These are phyloP conservation scores for Aspergillus heteromorphus DNA, from an alignment of 495 filamentous ascomycete genomes.

Conservation along the genomic window DNA sequence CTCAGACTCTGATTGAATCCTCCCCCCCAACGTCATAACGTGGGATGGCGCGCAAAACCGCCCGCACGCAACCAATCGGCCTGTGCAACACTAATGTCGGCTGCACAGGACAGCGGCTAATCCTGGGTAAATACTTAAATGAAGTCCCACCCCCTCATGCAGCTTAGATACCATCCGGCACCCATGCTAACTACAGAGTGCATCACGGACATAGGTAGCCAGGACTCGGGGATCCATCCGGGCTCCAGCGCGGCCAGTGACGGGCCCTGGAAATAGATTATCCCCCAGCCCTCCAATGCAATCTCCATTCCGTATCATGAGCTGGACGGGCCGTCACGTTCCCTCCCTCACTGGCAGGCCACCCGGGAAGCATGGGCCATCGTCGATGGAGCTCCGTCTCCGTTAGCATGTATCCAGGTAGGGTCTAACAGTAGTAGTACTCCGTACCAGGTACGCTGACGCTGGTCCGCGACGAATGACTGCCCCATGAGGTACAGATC, in stretches of 20 bases:
- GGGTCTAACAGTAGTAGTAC: too few relatives aligned
- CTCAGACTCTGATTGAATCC: neutral
- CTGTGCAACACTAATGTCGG: neutral
- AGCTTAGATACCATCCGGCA: too few relatives aligned
- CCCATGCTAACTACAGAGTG: too few relatives aligned
- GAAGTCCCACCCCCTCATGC: neutral
- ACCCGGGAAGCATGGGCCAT: too few relatives aligned
- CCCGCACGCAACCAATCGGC: neutral
- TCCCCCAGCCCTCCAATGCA: neutral
- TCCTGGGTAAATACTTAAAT: slow-evolving; percentile 2
- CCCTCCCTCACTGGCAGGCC: too few relatives aligned
- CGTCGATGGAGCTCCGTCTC: too few relatives aligned
- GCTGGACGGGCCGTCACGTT: too few relatives aligned
- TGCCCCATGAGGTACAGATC: neutral
- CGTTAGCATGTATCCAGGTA: too few relatives aligned
- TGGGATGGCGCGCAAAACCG: slow-evolving; percentile 4
- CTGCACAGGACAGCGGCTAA: slow-evolving; percentile 6
- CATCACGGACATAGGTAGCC: too few relatives aligned
- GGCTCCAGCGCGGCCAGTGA: neutral
- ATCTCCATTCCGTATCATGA: too few relatives aligned
- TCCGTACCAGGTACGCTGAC: too few relatives aligned
- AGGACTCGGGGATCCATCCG: neutral
- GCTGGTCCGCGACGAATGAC: neutral
- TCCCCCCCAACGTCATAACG: slow-evolving; percentile 11
- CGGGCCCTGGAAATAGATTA: neutral